phyloP scores from a whole-genome alignment of 441 rosid genomes.

The Pelargonium cotyledonis region DNA sequence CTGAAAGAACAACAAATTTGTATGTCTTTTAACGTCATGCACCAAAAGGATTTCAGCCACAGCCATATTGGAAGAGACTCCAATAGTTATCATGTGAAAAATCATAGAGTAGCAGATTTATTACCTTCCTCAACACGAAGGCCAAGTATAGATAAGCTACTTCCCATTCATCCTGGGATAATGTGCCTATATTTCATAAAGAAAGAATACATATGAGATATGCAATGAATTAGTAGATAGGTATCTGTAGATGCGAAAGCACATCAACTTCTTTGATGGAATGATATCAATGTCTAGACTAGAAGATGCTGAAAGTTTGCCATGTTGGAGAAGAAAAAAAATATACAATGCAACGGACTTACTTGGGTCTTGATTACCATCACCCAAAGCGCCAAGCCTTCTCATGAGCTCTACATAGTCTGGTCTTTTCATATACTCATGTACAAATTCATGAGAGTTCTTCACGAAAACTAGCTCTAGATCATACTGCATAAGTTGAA shows the following conservation, averaged over 20 bases:
- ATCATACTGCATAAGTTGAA: slow-evolving; percentile 54
- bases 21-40: background rate
- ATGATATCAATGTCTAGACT: too few relatives aligned
- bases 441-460: slow-evolving; percentile 90
- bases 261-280: too few relatives aligned
- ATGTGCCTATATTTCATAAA: slow-evolving; percentile 44
- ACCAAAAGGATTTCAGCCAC: background rate
- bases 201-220: background rate
- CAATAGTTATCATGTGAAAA: background rate
- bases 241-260: background rate
- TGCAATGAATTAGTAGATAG: background rate
- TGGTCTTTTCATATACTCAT: slow-evolving; percentile 65
- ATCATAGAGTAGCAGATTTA: background rate
- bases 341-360: slow-evolving; percentile 21
- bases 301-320: too few relatives aligned
- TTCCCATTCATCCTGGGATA: slow-evolving; percentile 96
- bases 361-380: slow-evolving; percentile 84
- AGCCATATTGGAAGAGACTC: background rate
- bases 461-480: slow-evolving; percentile 81
- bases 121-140: slow-evolving; percentile 81
- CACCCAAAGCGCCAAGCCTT: slow-evolving; percentile 96
- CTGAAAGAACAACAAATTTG: slow-evolving; percentile 28
- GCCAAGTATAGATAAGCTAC: slow-evolving; percentile 80
- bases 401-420: slow-evolving; percentile 80
- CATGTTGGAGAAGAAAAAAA: background rate